Evolutionary conservation across 1,284 basidiomycete species (phyloP).

Genomic region (Ustilago hordei): DNA sequence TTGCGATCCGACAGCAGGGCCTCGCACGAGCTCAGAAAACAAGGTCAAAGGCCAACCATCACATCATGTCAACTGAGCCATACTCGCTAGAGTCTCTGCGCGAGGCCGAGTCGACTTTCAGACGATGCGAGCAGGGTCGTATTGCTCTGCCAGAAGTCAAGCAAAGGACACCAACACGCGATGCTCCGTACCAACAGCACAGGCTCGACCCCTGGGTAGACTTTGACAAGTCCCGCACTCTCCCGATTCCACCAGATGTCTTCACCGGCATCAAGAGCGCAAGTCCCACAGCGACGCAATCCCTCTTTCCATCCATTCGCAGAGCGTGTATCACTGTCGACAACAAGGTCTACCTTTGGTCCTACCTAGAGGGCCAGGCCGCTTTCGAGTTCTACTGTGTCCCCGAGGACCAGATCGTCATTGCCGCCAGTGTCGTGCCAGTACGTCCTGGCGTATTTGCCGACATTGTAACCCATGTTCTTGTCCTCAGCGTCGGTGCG

Average conservation of each 20-base stretch:
- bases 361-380: constrained; percentile 91
- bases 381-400: constrained; percentile 90
- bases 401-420: constrained; percentile 85
- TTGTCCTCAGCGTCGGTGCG: constrained; percentile 83
- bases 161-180: constrained; percentile 51
- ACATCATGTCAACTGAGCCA: constrained; percentile 41
- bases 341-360: constrained; percentile 94
- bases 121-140: constrained; percentile 45
- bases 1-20: background rate
- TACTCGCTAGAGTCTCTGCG: constrained; percentile 39
- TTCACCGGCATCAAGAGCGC: constrained; percentile 61
- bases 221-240: constrained; percentile 57
- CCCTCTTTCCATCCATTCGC: constrained; percentile 91
- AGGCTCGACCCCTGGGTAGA: constrained; percentile 58
- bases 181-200: constrained; percentile 62
- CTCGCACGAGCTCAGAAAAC: background rate
- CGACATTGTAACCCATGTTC: constrained; percentile 87
- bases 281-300: constrained; percentile 70
- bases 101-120: constrained; percentile 45
- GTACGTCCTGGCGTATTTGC: constrained; percentile 80
- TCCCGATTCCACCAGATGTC: constrained; percentile 59
- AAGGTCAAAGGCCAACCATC: background rate
- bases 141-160: constrained; percentile 50
- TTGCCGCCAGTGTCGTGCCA: constrained; percentile 72
- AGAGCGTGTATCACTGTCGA: constrained; percentile 96